phyloP scores from a whole-genome alignment of 352 stramenopile genomes.

The Pythium folliculosum region DNA sequence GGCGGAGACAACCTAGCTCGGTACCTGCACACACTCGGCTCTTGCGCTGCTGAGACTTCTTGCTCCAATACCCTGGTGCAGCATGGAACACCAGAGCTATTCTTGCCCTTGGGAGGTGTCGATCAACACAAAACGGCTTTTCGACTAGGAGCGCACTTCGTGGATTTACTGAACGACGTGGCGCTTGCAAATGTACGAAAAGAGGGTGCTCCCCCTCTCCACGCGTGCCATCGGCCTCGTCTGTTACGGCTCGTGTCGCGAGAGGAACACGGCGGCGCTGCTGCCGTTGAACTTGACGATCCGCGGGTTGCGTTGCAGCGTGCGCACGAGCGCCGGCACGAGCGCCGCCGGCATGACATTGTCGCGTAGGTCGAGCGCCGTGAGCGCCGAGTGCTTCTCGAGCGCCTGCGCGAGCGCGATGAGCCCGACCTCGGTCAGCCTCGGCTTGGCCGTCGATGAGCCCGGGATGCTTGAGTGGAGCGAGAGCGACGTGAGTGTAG shows the following conservation, averaged over 20 bases:
- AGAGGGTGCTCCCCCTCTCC: too few relatives aligned
- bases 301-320: constrained; percentile 40
- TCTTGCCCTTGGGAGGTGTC: too few relatives aligned
- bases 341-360: constrained; percentile 40
- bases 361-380: constrained; percentile 54
- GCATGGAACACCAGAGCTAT: too few relatives aligned
- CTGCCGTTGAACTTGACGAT: constrained; percentile 67
- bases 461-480: constrained; percentile 49
- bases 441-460: constrained; percentile 29
- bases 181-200: too few relatives aligned
- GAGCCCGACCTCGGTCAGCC: constrained; percentile 49
- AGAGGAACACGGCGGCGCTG: constrained; percentile 48
- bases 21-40: too few relatives aligned
- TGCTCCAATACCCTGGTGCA: too few relatives aligned
- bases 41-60: too few relatives aligned
- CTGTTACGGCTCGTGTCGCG: constrained; percentile 40
- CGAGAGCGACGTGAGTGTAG: constrained; percentile 45
- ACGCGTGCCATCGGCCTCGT: too few relatives aligned
- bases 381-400: constrained; percentile 37
- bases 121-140: too few relatives aligned
- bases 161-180: too few relatives aligned
- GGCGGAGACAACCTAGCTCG: too few relatives aligned
- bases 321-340: constrained; percentile 38
- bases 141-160: too few relatives aligned
- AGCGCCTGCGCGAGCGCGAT: constrained; percentile 37